These are phyloP conservation scores for Nicotiana knightiana DNA, from an alignment of 257 asterid species.

Conservation along the genomic window DNA sequence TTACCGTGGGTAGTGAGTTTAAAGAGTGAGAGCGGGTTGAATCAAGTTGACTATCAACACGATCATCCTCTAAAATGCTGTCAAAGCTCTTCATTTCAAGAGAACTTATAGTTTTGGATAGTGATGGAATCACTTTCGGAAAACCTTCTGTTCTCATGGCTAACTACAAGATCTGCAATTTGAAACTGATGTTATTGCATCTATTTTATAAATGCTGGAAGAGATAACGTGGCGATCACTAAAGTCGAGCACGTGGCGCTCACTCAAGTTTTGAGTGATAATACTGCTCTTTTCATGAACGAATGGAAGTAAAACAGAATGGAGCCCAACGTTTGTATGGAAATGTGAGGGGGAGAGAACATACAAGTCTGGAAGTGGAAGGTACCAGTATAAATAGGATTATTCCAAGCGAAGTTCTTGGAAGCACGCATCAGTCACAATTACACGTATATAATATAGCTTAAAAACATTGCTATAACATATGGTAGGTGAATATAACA, in stretches of 20 bases:
- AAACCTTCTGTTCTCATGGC: conserved; percentile 30
- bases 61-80: conserved; percentile 1
- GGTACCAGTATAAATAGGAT: not conserved
- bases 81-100: conserved; percentile 39
- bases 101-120: conserved; percentile 35
- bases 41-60: not conserved
- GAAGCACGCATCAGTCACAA: conserved; percentile 14
- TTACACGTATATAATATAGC: conserved; percentile 13
- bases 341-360: not conserved
- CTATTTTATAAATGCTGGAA: too few species aligned
- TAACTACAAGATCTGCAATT: not conserved
- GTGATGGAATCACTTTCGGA: conserved; percentile 30
- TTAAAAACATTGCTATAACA: too few species aligned
- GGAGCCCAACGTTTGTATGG: not conserved
- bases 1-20: conserved; percentile 19
- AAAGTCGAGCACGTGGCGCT: not conserved
- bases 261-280: too few species aligned
- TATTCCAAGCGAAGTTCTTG: conserved; percentile 7
- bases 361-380: not conserved
- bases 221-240: not conserved
- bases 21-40: conserved; percentile 16
- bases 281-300: too few species aligned
- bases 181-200: not conserved
- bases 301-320: not conserved
- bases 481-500: conserved; percentile 12